Evolutionary conservation across 306 rosid genomes (phyloP), one percentile per base, ranked within the genome.

Genomic region (Lupinus albus): DNA sequence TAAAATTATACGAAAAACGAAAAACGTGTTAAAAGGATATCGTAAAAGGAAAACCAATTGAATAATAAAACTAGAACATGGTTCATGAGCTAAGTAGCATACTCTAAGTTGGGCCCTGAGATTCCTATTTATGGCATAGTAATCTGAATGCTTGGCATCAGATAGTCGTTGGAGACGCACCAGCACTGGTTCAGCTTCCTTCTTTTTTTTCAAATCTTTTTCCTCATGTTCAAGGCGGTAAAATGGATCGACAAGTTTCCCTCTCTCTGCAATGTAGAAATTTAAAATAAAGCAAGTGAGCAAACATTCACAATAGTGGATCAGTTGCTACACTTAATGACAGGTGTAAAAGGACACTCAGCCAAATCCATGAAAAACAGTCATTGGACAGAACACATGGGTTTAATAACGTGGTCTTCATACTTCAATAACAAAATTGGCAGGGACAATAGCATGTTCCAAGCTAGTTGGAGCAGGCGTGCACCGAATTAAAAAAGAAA

Each of bases 141-240:
- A 89, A 84, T 89, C 91, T 39, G 84, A 76, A 72, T 79, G 85
- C 66, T 86, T 85, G 58, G 84, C 61, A 47, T 89, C 96, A 60
- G 96, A 84, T 21, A 81, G 57, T 79, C 85, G 76, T 73, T 89
- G 96, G 35, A 86, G 85, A 54, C 87, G 88, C 46, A 86, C 91
- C 41, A 89, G 76, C 49, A 81, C 84, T 7, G 96, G 96, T 73
- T 87, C 96, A 1, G 88, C 91, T 78, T 89, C 96, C 82, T 87
- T 89, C 89, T 81, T 84, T 68, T 84, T 89, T 56, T 83, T 78
- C 83, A 89, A 72, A 81, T 89, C 96, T 64, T 83, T 74, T 60
- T 85, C 96, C 77, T 87, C 88, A 76, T 89, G 94, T 82, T 89
- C 91, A 62, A 89, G 96, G 28, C 87, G 85, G 68, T 85, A 87